These are phyloP conservation scores for Aureoboletus auriporus DNA, from an alignment of 768 basidiomycete species.

Conservation along the genomic window DNA sequence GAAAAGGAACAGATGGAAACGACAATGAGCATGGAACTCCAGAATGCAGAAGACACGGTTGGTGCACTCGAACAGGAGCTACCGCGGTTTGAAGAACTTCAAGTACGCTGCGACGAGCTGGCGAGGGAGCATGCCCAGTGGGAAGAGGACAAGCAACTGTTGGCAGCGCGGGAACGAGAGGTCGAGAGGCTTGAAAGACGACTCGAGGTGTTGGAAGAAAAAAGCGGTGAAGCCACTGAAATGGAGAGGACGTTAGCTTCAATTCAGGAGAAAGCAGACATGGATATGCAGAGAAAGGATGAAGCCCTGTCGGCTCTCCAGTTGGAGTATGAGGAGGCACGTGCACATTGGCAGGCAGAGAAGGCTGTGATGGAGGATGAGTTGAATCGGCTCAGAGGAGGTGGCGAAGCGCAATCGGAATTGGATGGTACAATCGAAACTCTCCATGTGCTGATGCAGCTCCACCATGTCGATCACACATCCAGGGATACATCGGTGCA, in stretches of 20 bases:
- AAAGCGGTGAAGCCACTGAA: conserved; percentile 38
- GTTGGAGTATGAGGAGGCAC: conserved; percentile 41
- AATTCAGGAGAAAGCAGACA: conserved; percentile 29
- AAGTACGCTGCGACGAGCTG: conserved; percentile 44
- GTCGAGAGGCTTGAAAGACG: conserved; percentile 38
- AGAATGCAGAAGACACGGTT: conserved; percentile 64
- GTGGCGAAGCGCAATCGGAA: conserved; percentile 40
- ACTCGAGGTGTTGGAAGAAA: conserved; percentile 40
- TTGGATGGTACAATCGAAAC: conserved; percentile 47
- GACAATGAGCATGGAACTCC: conserved; percentile 59
- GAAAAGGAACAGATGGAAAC: conserved; percentile 73
- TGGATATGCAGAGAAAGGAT: conserved; percentile 41
- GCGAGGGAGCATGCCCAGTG: conserved; percentile 47
- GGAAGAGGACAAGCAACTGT: conserved; percentile 42
- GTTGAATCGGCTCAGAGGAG: conserved; percentile 40
- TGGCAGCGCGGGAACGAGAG: conserved; percentile 36
- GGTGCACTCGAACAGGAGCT: conserved; percentile 52
- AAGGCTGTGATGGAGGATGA: conserved; percentile 48
- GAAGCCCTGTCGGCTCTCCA: conserved; percentile 36
- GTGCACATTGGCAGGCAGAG: conserved; percentile 49
- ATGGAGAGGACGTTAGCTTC: conserved; percentile 38
- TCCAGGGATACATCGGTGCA: conserved; percentile 48
- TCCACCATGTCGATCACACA: conserved; percentile 50
- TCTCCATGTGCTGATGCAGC: conserved; percentile 50
- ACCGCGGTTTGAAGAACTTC: conserved; percentile 46